Evolutionary conservation across 768 basidiomycete genomes (phyloP), one percentile per base, ranked within the genome.

Genomic region (Suillus clintonianus): DNA sequence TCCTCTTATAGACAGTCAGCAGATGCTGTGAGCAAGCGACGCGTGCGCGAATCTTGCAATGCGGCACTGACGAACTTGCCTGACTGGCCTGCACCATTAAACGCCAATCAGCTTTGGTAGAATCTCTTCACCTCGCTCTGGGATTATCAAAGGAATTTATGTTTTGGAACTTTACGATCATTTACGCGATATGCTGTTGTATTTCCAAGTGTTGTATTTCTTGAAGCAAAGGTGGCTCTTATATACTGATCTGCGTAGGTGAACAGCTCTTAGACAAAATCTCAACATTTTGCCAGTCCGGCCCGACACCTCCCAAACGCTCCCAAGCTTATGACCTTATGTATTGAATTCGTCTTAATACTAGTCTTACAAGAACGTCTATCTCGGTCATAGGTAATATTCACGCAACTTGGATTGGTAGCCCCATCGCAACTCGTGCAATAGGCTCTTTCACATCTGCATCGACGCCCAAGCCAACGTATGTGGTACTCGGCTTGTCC

Each of bases 11-110:
- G 90, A 34, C 89, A 90, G 54, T 92, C 92, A 8, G 80, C 82
- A 3, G 92, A 94, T 73, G 60, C 79, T 32, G 85, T 89, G 7
- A 89, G 90, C 70, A 93, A 91, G 73, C 81, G 81, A 24, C 85
- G 91, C 27, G 92, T 94, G 11, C 85, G 90, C 37, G 91, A 94
- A 73, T 86, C 89, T 4, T 88, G 87, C 57, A 94, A 94, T 69
- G 90, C 90, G 14, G 89, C 92, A 7, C 72, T 94, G 53, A 80
- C 81, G 45, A 82, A 82, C 47, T 75, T 93, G n/a, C 91, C 92
- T 2, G 89, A 90, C 64, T 94, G 88, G 87, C 92, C 92, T 0
- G 76, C 82, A 11, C 75, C 78, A 10, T 39, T 65, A 22, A 71
- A 70, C n/a, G 19, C 14, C n/a, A 34, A 32, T 58, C 54, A 59